Base-by-base conservation (phyloP, 805 yeast species). In the Yarrowia osloensis region DNA sequence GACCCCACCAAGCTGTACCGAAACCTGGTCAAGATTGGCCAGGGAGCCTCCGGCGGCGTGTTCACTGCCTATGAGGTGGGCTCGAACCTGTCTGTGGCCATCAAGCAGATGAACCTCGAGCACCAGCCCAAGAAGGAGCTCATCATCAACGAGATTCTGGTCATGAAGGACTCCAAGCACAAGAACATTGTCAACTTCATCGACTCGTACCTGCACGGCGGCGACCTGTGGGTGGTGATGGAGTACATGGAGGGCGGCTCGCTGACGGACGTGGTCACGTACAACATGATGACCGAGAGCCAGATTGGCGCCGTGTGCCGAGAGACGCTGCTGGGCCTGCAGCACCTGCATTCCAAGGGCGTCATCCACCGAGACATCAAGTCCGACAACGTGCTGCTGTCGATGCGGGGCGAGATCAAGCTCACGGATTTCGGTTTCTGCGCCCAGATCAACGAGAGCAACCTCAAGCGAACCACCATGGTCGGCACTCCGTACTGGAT, bases 401-500 rank as follows among this genome's bases (percentile, higher is more conserved):
- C 95, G 47, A 81, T 90, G 77, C 84, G 84, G 47, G 99, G 99
- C 46, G 88, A 91, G 71, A 91, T 95, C 74, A 95, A 95, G 78
- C 82, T 95, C 75, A 95, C 99, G 0, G 99, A 95, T 79, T 91
- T 91, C 76, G 97, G 97, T 0, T 95, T 94, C 80, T 95, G 99
- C 79, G 99, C 99, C 0, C 96, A 93, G 77, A 83, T 90, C 69
- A 90, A 89, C 40, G 96, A 89, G 70, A 84, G 85, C 66, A 63
- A 63, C 24, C 47, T 49, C 49, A 93, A 94, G 77, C 86, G 99
- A 76, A 92, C 97, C 3, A 95, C 99, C 4, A 91, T 95, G 97
- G 99, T 95, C 19, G 99, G 99, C 17, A 95, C 99, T 0, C 99
- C 99, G 15, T 95, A 95, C 77, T 95, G 99, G 99, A 95, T 95